Base-by-base conservation (phyloP, 2,329 filamentous ascomycete species). In the Fusarium decemcellulare region DNA sequence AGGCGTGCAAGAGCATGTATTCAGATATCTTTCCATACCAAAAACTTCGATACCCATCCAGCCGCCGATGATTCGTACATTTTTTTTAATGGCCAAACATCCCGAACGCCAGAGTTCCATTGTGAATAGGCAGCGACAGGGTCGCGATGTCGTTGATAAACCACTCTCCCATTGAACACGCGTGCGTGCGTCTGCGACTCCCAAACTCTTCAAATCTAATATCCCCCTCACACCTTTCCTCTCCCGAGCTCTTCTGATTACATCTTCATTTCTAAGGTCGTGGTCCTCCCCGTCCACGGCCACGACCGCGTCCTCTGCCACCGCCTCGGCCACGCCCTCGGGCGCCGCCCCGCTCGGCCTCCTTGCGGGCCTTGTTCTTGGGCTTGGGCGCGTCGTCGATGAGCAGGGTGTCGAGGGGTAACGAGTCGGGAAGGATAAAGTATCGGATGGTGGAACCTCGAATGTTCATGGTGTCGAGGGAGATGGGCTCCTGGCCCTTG, bases 321-420 rank as follows among this genome's bases (percentile, higher is more conserved):
- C 87, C 80, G 14, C 87, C 84, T 52, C 86, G 79, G 34, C 86
- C 84, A 32, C 87, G 80, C 82, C 68, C 68, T 63, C 89, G 85
- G 36, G 86, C 84, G 14, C 88, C 87, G 14, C 88, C 87, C 50
- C 91, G 85, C 63, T 89, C 88, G 34, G 87, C 87, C 84, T 98
- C 96, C 87, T 99, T 99, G 79, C 95, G 90, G 29, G 96, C 95
- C 90, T 99, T 99, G 85, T 99, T 99, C 92, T 98, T 98, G 66
- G 96, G 95, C 87, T 99, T 99, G 54, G 95, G 94, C 76, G 94
- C 91, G 83, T 99, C 96, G 80, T 99, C 96, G 74, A 99, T 94
- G 67, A 99, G 88, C 56, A 99, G 88, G 42, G 95, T 98, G 82
- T 99, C 96, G 71, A 99, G 88, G 40, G 95, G 95, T 76, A 99